Conservation (phyloP, 192 early-diverging fungal genomes). For the Linnemannia zychae region DNA sequence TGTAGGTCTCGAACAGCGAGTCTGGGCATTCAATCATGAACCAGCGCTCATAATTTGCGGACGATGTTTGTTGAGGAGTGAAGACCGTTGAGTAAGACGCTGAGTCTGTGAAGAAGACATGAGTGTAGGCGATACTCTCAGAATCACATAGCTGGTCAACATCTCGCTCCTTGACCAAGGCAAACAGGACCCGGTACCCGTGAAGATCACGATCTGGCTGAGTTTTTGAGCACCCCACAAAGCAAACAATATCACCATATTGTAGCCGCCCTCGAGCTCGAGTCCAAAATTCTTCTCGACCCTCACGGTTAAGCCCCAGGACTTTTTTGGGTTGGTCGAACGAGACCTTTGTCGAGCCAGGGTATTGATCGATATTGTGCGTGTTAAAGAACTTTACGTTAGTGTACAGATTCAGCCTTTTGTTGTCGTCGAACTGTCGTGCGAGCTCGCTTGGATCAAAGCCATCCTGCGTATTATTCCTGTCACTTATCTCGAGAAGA, state of each 20-base stretch:
- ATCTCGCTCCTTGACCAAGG: background rate
- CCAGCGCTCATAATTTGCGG: background rate
- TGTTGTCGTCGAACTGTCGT: conserved; percentile 1
- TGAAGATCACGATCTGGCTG: background rate
- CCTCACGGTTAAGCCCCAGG: background rate
- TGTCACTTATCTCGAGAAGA: background rate
- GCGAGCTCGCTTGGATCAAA: background rate
- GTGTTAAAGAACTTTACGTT: conserved; percentile 14
- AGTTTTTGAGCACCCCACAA: background rate
- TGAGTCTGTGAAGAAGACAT: background rate
- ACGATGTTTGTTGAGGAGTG: background rate
- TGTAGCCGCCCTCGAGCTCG: background rate
- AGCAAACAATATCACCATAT: background rate
- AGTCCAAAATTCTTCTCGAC: background rate
- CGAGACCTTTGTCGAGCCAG: conserved; percentile 1
- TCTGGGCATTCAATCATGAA: conserved; percentile 47
- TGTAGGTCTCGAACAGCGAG: conserved; percentile 33
- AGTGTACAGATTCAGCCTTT: conserved; percentile 10
- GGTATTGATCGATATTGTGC: background rate
- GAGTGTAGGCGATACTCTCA: background rate
- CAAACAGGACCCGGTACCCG: background rate
- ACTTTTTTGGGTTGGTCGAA: conserved; percentile 11
- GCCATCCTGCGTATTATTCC: background rate
- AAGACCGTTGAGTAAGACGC: background rate
- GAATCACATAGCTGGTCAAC: background rate